phyloP scores from a whole-genome alignment of 176 grass and related monocot genomes.

The Dactylis glomerata region DNA sequence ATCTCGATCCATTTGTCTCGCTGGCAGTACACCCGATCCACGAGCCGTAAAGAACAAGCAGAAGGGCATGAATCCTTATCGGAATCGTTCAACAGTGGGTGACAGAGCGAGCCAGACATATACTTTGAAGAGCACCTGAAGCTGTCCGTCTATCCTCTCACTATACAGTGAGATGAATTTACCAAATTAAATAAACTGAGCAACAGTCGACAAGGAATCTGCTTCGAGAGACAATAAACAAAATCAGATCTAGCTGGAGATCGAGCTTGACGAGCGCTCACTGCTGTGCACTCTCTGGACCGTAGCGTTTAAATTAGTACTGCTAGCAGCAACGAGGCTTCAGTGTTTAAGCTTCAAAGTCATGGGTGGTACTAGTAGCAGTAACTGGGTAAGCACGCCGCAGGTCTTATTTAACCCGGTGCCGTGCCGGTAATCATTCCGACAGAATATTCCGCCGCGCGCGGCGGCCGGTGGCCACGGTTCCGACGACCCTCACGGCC shows the following conservation, averaged over 20 bases:
- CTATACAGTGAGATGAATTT: background rate
- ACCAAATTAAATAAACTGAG: background rate
- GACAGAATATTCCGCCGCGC: slow-evolving; percentile 22
- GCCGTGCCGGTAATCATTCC: slow-evolving; percentile 38
- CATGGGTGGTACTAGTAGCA: no score
- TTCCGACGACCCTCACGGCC: background rate
- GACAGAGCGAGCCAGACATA: background rate
- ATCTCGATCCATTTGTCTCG: background rate
- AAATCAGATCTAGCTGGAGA: background rate
- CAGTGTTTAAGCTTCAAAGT: background rate
- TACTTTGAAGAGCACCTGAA: background rate
- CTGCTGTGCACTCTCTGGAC: background rate
- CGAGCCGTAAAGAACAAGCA: background rate
- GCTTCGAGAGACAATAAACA: background rate
- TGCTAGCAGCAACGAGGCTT: background rate
- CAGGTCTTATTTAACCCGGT: slow-evolving; percentile 29
- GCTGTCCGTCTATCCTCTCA: background rate
- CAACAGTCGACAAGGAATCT: background rate
- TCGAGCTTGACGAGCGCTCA: background rate
- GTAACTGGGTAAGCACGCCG: background rate
- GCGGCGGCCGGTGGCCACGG: background rate
- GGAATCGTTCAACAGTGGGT: background rate
- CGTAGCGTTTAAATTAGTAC: background rate
- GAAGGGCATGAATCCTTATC: slow-evolving; percentile 9
- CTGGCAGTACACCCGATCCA: background rate